Conservation (phyloP, 345 rosid genomes). For the Populus ilicifolia region DNA sequence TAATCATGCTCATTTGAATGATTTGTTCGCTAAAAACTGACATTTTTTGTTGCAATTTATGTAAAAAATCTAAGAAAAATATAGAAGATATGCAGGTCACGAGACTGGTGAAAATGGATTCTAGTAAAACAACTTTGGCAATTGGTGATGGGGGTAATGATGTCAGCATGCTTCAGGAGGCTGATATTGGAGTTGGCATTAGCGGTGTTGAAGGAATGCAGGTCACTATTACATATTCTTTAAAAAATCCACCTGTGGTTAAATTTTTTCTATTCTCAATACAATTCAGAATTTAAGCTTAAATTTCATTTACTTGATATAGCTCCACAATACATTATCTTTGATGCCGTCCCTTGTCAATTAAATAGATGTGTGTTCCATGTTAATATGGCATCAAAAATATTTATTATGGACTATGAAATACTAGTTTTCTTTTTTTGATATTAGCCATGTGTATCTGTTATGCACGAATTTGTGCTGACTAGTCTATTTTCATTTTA, state of each 20-base stretch:
- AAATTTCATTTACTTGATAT: not conserved
- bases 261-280: not conserved
- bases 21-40: not conserved
- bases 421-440: not conserved
- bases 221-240: conserved; percentile 30
- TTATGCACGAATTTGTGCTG: not conserved
- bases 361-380: not conserved
- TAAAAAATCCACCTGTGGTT: not conserved
- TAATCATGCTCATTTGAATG: not conserved
- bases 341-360: not conserved
- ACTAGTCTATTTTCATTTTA: not conserved
- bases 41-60: conserved; percentile 7
- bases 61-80: conserved; percentile 39
- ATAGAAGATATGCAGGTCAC: conserved; percentile 62
- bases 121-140: conserved; percentile 60
- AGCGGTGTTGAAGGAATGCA: conserved; percentile 98
- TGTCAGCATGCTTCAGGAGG: conserved; percentile 95
- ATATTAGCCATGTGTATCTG: not conserved
- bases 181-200: conserved; percentile 94
- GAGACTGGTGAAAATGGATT: conserved; percentile 66
- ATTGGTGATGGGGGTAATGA: conserved; percentile 97
- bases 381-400: not conserved
- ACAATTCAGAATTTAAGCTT: not conserved
- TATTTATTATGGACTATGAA: not conserved
- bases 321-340: not conserved